These are phyloP conservation scores for Pueraria montana DNA, from an alignment of 306 rosid species.

Conservation along the genomic window DNA sequence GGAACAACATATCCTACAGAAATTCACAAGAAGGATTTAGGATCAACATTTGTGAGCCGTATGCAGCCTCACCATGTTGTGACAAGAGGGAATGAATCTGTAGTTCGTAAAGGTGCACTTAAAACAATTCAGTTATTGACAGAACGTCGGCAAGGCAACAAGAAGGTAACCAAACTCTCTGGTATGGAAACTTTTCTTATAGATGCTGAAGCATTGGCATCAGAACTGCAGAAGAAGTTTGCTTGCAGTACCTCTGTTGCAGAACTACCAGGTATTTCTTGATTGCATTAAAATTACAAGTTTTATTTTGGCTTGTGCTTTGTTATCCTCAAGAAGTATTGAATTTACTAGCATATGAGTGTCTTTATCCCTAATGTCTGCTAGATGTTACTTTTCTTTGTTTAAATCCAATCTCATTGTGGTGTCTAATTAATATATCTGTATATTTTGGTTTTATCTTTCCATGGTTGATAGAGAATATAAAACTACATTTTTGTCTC, in stretches of 20 bases:
- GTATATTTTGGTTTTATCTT: neutral
- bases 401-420: slow-evolving; percentile 13
- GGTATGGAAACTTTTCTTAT: slow-evolving; percentile 88
- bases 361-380: neutral
- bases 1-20: slow-evolving; percentile 88
- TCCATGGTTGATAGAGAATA: neutral
- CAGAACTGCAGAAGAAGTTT: slow-evolving; percentile 94
- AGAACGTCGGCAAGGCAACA: slow-evolving; percentile 92
- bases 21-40: slow-evolving; percentile 89
- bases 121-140: slow-evolving; percentile 89
- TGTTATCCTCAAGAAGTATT: slow-evolving; percentile 11
- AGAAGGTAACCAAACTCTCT: slow-evolving; percentile 88
- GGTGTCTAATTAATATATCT: slow-evolving; percentile 4
- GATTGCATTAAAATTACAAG: slow-evolving; percentile 15
- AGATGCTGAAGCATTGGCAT: slow-evolving; percentile 90
- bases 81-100: slow-evolving; percentile 84
- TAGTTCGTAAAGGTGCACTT: slow-evolving; percentile 87
- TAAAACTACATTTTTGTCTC: neutral
- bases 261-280: slow-evolving; percentile 83
- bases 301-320: slow-evolving; percentile 9
- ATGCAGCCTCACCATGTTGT: slow-evolving; percentile 95
- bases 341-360: slow-evolving; percentile 9
- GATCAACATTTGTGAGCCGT: slow-evolving; percentile 71
- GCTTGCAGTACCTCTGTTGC: slow-evolving; percentile 92
- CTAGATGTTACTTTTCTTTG: slow-evolving; percentile 25